Conservation (phyloP, 495 filamentous ascomycete genomes). For the Elasticomyces elasticus region DNA sequence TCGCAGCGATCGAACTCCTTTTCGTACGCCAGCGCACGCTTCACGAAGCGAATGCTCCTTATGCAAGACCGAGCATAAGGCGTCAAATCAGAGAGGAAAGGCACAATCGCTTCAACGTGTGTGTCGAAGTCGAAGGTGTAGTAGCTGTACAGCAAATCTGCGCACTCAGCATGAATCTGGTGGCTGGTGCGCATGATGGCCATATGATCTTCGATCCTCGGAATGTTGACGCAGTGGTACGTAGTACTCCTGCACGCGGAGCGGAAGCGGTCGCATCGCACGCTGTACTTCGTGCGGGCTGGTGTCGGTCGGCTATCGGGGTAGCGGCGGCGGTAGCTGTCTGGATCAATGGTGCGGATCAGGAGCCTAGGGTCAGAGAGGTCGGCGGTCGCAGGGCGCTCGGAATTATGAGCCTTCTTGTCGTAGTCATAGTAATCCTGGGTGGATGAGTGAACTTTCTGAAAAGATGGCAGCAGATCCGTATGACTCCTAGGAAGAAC, state of each 20-base stretch:
- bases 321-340: constrained; percentile 8
- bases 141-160: constrained; percentile 40
- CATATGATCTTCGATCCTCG: constrained; percentile 30
- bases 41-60: constrained; percentile 37
- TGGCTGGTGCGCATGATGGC: constrained; percentile 39
- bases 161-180: constrained; percentile 40
- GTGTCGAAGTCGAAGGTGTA: constrained; percentile 44
- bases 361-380: constrained; percentile 13
- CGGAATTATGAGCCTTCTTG: constrained; percentile 6
- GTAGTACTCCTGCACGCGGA: constrained; percentile 34
- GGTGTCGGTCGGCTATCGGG: background rate
- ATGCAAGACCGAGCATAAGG: constrained; percentile 34
- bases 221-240: constrained; percentile 34
- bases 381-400: constrained; percentile 1
- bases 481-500: constrained; percentile 23
- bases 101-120: constrained; percentile 44
- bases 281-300: constrained; percentile 13
- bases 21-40: constrained; percentile 39
- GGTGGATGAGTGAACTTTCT: constrained; percentile 4
- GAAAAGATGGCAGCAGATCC: constrained; percentile 8
- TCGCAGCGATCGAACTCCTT: constrained; percentile 44
- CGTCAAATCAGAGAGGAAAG: constrained; percentile 47
- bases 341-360: constrained; percentile 26
- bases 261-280: constrained; percentile 26
- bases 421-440: constrained; percentile 25